Base-by-base conservation (phyloP, 1,284 basidiomycete species). In the Earliella scabrosa region DNA sequence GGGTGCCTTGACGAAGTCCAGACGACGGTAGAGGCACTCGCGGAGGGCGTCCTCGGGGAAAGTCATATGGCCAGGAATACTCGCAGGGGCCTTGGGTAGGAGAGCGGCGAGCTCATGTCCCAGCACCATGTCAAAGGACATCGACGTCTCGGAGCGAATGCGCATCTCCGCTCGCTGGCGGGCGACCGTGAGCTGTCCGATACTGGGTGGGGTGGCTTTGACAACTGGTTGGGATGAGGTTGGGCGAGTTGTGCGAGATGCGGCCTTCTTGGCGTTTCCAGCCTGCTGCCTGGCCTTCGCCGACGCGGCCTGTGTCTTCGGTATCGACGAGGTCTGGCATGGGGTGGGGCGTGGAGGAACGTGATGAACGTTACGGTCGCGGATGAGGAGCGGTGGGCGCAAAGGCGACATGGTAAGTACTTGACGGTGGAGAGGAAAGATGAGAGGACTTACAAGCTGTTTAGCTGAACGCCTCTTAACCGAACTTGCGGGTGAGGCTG, bases 1-100 rank as follows among this genome's bases (percentile, higher is more conserved):
- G 2, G 34, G 23, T 9, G 29, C 21, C 18, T 44, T 38, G 16
- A 34, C 35, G 39, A 44, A 29, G 13, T 46, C 52, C 14, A 47
- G 24, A 20, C 8, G 14, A n/a, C n/a, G n/a, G 24, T 21, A 13
- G 39, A 46, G 36, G 32, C 40, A 43, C 31, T 54, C 35, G 24
- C 52, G 52, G 7, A 54, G 27, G 2, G 52, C 52, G 18, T 43
- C 52, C 13, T 43, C 52, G 24, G 24, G 24, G 26, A 35, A 54
- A 13, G 39, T 39, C n/a, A 43, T 23, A 18, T 32, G 23, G 10
- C 52, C 46, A 14, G 52, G 45, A 24, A 54, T 11, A 29, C 41
- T 32, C 11, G 29, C 45, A 23, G 24, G 31, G n/a, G 41, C 52
- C 13, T 27, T 13, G 24, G 27, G 27, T 11, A 48, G 32, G 24